Evolutionary conservation across 306 rosid genomes (phyloP), one percentile per base, ranked within the genome.

Genomic region (Cicer cuneatum): DNA sequence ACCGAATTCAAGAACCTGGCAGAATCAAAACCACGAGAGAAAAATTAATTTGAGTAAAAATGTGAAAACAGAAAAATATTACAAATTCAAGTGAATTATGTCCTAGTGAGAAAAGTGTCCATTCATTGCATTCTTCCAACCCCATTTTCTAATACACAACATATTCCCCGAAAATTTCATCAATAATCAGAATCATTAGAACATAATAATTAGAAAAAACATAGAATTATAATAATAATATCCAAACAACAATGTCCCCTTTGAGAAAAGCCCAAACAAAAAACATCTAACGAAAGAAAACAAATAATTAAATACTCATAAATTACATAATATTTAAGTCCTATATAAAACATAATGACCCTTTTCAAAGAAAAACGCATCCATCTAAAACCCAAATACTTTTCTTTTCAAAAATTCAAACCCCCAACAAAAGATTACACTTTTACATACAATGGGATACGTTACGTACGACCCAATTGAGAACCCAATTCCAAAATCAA

Each of bases 401-500:
- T 7, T 19, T 13, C 42, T 19, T 14, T 8, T 14, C 39, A 2
- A 38, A 64, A 53, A 1, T 16, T 41, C 4, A 14, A 62, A 40
- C 67, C 70, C 16, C 18, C 29, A n/a, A 54, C 40, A 54, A 8
- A 7, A 10, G 0, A 5, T 0, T 5, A 8, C 29, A 52, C 11
- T 56, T 51, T 33, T 1, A 5, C 10, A 41, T 64, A 6, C 6
- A 80, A 61, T 51, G 10, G 24, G 16, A 19, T 6, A 14, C 39
- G 1, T 11, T 6, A 14, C 39, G 1, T 11, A 11, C 21, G 16
- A 72, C 65, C 19, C 67, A 71, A 51, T 13, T 33, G 15, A 47
- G 42, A 75, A 75, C 53, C 14, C 40, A 69, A 67, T 16, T 14
- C 78, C 33, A 64, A 79, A 43, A 57, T 57, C 8, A 15, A 75